A percentile compares a stretch with the other conserved stretches of the same genome.
Evolutionary conservation across 1,284 basidiomycete genomes (phyloP).

Genomic region (Abortiporus biennis): DNA sequence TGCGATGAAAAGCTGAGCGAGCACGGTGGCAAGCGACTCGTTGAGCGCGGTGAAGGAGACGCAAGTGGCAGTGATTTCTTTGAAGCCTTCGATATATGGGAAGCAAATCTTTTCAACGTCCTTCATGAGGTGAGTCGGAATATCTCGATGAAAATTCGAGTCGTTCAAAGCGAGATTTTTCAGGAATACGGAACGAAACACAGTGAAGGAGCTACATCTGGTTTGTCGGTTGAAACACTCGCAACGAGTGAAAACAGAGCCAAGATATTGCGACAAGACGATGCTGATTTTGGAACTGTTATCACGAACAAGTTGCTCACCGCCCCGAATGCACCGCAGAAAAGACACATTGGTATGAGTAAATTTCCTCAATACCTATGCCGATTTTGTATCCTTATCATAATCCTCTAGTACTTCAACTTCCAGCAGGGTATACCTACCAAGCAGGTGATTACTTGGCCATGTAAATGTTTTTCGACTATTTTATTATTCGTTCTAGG

Average conservation of each 20-base stretch:
- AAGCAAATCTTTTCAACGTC: conserved; percentile 33
- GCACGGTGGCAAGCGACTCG: conserved; percentile 34
- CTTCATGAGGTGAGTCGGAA: conserved; percentile 29
- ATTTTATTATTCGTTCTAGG: neutral
- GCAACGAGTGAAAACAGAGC: conserved; percentile 32
- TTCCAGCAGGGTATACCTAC: conserved; percentile 36
- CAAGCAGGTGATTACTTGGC: conserved; percentile 44
- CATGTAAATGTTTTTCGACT: conserved; percentile 26
- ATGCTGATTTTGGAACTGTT: conserved; percentile 33
- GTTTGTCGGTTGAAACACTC: no score
- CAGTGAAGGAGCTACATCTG: no score
- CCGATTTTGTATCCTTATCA: conserved; percentile 2
- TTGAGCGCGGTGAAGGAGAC: conserved; percentile 36
- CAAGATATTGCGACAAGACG: conserved; percentile 30
- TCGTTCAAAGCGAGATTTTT: conserved; percentile 1
- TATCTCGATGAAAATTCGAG: no score
- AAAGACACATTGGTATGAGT: conserved; percentile 35
- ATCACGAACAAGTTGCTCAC: conserved; percentile 35
- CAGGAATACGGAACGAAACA: no score
- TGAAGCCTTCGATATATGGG: conserved; percentile 40
- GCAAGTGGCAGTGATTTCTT: conserved; percentile 38
- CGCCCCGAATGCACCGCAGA: conserved; percentile 30
- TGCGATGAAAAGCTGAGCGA: conserved; percentile 34
- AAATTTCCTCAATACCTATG: neutral
- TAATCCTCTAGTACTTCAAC: conserved; percentile 29